A percentile compares a stretch with the other conserved stretches of the same genome.
These are phyloP conservation scores for Mimosa pudica DNA, from an alignment of 306 rosid genomes.

Conservation along the genomic window DNA sequence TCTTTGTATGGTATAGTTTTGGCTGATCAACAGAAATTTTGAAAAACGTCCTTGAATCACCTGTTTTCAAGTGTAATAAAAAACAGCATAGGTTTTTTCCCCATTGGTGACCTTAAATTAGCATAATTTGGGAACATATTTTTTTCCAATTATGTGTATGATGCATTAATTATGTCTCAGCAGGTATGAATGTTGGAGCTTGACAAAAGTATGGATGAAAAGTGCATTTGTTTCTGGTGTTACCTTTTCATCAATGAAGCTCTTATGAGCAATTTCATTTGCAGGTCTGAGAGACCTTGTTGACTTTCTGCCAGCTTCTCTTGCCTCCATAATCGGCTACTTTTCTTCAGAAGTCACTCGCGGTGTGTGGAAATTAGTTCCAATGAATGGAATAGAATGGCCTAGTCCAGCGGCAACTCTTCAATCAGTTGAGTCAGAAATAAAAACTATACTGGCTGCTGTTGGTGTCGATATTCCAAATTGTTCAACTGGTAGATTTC, in stretches of 20 bases:
- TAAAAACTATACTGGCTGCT: slow-evolving; percentile 60
- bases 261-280: slow-evolving; percentile 39
- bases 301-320: slow-evolving; percentile 81
- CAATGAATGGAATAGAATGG: slow-evolving; percentile 91
- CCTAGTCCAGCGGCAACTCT: slow-evolving; percentile 82
- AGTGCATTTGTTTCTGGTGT: slow-evolving; percentile 31
- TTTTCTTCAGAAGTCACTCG: slow-evolving; percentile 82
- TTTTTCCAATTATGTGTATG: slow-evolving; percentile 19
- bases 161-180: slow-evolving; percentile 25
- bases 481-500: slow-evolving; percentile 56
- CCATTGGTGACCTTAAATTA: slow-evolving; percentile 13
- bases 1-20: slow-evolving; percentile 13
- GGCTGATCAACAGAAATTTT: slow-evolving; percentile 6
- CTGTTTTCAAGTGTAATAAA: slow-evolving; percentile 3
- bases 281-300: slow-evolving; percentile 84
- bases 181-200: slow-evolving; percentile 22
- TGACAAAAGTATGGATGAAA: slow-evolving; percentile 21
- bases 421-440: slow-evolving; percentile 60
- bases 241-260: slow-evolving; percentile 29
- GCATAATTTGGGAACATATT: slow-evolving; percentile 26
- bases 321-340: slow-evolving; percentile 71
- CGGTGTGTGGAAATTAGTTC: slow-evolving; percentile 80
- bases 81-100: neutral
- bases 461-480: slow-evolving; percentile 70
- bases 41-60: slow-evolving; percentile 19